Conservation (phyloP, 1,284 basidiomycete genomes). For the Papiliotrema fonsecae region DNA sequence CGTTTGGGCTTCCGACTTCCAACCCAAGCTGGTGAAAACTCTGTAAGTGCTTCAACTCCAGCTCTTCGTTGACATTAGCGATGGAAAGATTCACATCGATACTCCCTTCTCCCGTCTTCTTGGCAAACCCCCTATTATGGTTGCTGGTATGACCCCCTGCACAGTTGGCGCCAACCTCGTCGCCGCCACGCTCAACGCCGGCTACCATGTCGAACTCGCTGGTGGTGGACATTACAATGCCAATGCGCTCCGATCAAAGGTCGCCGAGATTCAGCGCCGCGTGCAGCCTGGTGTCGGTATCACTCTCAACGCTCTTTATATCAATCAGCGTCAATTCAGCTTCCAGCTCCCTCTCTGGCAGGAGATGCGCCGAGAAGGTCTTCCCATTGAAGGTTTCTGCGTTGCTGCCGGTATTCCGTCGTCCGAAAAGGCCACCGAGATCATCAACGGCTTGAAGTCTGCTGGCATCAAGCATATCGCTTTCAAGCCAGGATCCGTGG, state of each 20-base stretch:
- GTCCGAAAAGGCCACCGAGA: constrained; percentile 89
- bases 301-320: constrained; percentile 93
- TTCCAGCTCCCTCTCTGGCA: constrained; percentile 98
- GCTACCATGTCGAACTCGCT: constrained; percentile 93
- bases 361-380: constrained; percentile 90
- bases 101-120: constrained; percentile 93
- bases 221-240: constrained; percentile 97
- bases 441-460: constrained; percentile 68
- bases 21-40: constrained; percentile 80
- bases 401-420: constrained; percentile 93
- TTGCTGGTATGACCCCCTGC: constrained; percentile 95
- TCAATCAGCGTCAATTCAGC: constrained; percentile 94
- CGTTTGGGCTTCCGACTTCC: constrained; percentile 86
- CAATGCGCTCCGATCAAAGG: constrained; percentile 78
- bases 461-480: constrained; percentile 91
- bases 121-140: constrained; percentile 96
- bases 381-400: constrained; percentile 96
- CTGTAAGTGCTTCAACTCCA: constrained; percentile 53
- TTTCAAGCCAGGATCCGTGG: constrained; percentile 96
- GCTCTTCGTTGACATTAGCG: constrained; percentile 51
- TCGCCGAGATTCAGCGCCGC: constrained; percentile 78
- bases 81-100: constrained; percentile 86
- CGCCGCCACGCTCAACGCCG: constrained; percentile 83
- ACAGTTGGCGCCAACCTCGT: constrained; percentile 92
- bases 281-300: constrained; percentile 83